A percentile compares a stretch with the other conserved stretches of the same genome.
Evolutionary conservation across 2,329 filamentous ascomycete species (phyloP).

Genomic region (Xenoacremonium recifei): DNA sequence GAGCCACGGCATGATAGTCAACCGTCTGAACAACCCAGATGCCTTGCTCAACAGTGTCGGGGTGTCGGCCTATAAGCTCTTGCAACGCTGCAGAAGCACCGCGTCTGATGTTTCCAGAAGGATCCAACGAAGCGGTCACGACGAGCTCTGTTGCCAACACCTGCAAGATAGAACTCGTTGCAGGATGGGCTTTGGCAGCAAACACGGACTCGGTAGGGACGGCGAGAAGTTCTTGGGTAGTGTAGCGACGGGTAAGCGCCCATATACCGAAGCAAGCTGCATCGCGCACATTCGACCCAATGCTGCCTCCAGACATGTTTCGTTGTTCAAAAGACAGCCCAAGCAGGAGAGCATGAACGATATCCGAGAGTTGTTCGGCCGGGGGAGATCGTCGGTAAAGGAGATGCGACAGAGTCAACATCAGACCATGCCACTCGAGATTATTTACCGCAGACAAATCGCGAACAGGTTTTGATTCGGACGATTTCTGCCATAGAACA

Average conservation of each 20-base stretch:
- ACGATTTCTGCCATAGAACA: constrained; percentile 50
- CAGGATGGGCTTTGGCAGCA: constrained; percentile 36
- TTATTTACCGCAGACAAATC: constrained; percentile 77
- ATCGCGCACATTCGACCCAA: constrained; percentile 89
- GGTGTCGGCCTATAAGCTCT: constrained; percentile 89
- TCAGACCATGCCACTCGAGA: constrained; percentile 88
- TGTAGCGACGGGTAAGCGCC: constrained; percentile 85
- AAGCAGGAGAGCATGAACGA: constrained; percentile 73
- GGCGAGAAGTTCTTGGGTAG: constrained; percentile 70
- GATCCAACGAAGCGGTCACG: constrained; percentile 79
- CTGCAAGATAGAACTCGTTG: constrained; percentile 60
- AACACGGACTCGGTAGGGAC: constrained; percentile 52
- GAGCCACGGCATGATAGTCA: constrained; percentile 89
- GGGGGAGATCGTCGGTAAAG: constrained; percentile 83
- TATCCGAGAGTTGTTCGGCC: constrained; percentile 64
- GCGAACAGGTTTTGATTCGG: constrained; percentile 37
- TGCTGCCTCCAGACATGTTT: constrained; percentile 76
- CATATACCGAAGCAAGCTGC: constrained; percentile 96
- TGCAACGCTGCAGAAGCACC: constrained; percentile 92
- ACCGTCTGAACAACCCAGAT: constrained; percentile 86
- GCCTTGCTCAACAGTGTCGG: constrained; percentile 76
- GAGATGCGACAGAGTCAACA: constrained; percentile 81
- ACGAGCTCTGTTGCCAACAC: constrained; percentile 79
- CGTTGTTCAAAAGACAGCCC: constrained; percentile 88
- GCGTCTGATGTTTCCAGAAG: constrained; percentile 88